A percentile compares a stretch with the other conserved stretches of the same genome.
Evolutionary conservation across 2,329 filamentous ascomycete species (phyloP).

Genomic region (Biscogniauxia mediterranea): DNA sequence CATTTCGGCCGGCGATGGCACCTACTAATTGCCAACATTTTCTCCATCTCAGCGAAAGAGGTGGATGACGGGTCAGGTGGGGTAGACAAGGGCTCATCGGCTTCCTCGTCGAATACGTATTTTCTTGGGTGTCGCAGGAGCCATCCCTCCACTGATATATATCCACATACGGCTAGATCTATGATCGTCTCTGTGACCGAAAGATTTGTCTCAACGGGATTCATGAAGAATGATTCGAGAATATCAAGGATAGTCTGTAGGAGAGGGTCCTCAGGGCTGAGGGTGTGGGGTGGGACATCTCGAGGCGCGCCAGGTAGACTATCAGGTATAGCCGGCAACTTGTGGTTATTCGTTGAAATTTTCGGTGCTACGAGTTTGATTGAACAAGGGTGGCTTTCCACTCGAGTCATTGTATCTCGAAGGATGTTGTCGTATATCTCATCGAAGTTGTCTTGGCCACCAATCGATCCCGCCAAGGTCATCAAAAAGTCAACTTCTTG

Average conservation of each 20-base stretch:
- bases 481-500: conserved; percentile 73
- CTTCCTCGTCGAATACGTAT: conserved; percentile 55
- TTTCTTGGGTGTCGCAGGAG: conserved; percentile 69
- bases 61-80: conserved; percentile 21
- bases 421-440: conserved; percentile 70
- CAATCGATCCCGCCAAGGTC: conserved; percentile 64
- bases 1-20: conserved; percentile 55
- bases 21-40: conserved; percentile 46
- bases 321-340: conserved; percentile 53
- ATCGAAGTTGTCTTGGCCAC: conserved; percentile 68
- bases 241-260: conserved; percentile 67
- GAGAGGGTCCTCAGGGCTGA: conserved; percentile 61
- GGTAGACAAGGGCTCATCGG: conserved; percentile 25
- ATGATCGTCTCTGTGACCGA: conserved; percentile 81
- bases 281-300: conserved; percentile 59
- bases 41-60: conserved; percentile 39
- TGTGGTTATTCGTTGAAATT: conserved; percentile 54
- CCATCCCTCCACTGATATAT: conserved; percentile 88
- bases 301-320: conserved; percentile 60
- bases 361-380: conserved; percentile 64
- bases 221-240: conserved; percentile 79
- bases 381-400: conserved; percentile 74
- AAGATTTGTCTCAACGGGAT: conserved; percentile 88
- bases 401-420: conserved; percentile 65
- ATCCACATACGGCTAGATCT: conserved; percentile 79